Conservation (phyloP, 2,329 filamentous ascomycete genomes). For the Dactylellina haptotyla region DNA sequence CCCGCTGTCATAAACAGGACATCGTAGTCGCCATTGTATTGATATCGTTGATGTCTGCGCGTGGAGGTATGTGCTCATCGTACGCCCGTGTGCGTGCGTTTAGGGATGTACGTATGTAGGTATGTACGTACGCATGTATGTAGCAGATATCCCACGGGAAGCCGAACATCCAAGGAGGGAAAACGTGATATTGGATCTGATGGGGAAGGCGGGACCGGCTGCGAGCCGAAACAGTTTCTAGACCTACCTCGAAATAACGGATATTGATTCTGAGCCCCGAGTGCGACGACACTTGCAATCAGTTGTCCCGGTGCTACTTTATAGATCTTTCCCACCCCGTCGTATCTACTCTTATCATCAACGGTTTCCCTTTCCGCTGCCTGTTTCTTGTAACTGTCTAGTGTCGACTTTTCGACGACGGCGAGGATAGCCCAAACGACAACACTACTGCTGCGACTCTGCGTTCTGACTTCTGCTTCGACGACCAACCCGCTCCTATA, state of each 20-base stretch:
- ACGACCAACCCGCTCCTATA: conserved; percentile 51
- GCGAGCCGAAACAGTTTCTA: conserved; percentile 20
- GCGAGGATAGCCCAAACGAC: conserved; percentile 4
- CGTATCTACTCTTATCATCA: neutral
- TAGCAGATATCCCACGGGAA: neutral
- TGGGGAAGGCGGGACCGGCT: conserved; percentile 18
- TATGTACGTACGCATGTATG: too few species aligned
- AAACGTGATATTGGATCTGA: neutral
- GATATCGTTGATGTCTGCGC: too few species aligned
- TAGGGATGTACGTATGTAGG: too few species aligned
- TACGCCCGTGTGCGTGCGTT: too few species aligned
- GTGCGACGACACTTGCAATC: conserved; percentile 50
- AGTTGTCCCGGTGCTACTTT: too few species aligned
- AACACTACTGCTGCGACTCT: conserved; percentile 27
- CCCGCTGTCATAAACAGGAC: neutral
- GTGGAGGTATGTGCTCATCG: too few species aligned
- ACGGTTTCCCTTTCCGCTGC: conserved; percentile 1
- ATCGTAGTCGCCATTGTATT: too few species aligned
- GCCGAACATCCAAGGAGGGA: neutral
- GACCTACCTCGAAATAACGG: conserved; percentile 49
- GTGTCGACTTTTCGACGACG: neutral
- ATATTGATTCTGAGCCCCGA: conserved; percentile 42
- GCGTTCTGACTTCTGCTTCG: conserved; percentile 32
- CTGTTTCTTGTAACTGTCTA: neutral
- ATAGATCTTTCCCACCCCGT: conserved; percentile 9